A percentile compares a stretch with the other conserved stretches of the same genome.
These are phyloP conservation scores for Aspergillus brasiliensis DNA, from an alignment of 2,329 filamentous ascomycete species.

Conservation along the genomic window DNA sequence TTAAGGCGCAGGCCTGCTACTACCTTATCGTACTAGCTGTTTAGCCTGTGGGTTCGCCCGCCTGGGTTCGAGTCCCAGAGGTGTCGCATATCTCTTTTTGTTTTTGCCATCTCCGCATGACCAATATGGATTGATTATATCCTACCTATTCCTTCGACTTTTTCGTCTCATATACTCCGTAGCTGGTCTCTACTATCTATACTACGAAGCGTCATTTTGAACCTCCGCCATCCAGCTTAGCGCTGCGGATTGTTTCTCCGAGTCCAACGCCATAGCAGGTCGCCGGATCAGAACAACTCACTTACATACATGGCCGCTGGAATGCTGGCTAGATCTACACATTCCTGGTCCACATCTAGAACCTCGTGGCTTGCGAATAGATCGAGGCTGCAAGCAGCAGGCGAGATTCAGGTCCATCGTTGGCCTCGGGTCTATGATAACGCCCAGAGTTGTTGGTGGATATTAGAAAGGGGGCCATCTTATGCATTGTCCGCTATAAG, in stretches of 20 bases:
- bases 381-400: background rate
- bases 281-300: background rate
- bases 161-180: too few relatives aligned
- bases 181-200: too few relatives aligned
- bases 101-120: background rate
- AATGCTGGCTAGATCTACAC: background rate
- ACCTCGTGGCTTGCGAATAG: background rate
- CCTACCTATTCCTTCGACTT: background rate
- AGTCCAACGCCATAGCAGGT: background rate
- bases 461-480: too few relatives aligned
- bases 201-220: too few relatives aligned
- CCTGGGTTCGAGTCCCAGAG: conserved; percentile 1
- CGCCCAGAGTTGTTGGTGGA: background rate
- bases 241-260: background rate
- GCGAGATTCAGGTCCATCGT: background rate
- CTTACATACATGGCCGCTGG: background rate
- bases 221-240: too few relatives aligned
- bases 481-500: too few relatives aligned
- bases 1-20: conserved; percentile 1
- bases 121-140: background rate
- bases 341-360: background rate
- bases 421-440: background rate
- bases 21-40: background rate
- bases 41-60: conserved; percentile 3
- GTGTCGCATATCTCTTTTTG: background rate